phyloP scores from a whole-genome alignment of 2,329 filamentous ascomycete species.

The Paecilomyces formosus region DNA sequence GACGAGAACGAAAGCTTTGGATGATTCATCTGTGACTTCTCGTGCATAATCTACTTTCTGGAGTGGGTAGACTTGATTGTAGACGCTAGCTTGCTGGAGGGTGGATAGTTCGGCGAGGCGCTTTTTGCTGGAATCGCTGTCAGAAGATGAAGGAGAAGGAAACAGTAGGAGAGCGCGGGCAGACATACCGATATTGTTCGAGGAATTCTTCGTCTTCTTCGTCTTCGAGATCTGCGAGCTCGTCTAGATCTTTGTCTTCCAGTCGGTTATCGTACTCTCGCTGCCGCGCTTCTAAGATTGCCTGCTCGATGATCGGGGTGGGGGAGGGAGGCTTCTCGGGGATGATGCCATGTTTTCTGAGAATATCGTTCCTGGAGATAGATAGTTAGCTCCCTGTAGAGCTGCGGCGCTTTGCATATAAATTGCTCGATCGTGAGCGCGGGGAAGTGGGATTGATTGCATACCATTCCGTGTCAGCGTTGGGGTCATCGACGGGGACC shows the following conservation, averaged over 20 bases:
- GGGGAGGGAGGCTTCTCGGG: constrained; percentile 96
- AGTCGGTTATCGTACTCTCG: constrained; percentile 87
- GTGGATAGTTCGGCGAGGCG: constrained; percentile 74
- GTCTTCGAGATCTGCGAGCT: constrained; percentile 88
- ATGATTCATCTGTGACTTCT: constrained; percentile 86
- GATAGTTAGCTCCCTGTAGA: constrained; percentile 8
- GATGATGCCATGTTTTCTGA: constrained; percentile 92
- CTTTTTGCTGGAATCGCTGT: constrained; percentile 51
- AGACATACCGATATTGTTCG: constrained; percentile 62
- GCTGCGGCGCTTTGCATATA: constrained; percentile 9
- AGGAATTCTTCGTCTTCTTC: constrained; percentile 91
- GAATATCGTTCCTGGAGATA: constrained; percentile 83
- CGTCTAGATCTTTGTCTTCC: constrained; percentile 89
- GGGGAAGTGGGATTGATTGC: constrained; percentile 3
- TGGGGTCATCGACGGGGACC: constrained; percentile 89
- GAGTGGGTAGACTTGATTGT: constrained; percentile 86
- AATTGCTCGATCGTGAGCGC: background rate
- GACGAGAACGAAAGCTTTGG: constrained; percentile 61
- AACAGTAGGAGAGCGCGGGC: background rate
- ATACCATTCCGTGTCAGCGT: constrained; percentile 96
- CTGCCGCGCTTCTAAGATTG: constrained; percentile 71
- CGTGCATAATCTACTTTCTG: constrained; percentile 89
- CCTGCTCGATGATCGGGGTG: constrained; percentile 93
- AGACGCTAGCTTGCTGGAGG: constrained; percentile 67
- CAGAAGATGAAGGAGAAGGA: background rate